A percentile compares a stretch with the other conserved stretches of the same genome.
Evolutionary conservation across 805 yeast species (phyloP).

Genomic region (Barnettozyma californica): DNA sequence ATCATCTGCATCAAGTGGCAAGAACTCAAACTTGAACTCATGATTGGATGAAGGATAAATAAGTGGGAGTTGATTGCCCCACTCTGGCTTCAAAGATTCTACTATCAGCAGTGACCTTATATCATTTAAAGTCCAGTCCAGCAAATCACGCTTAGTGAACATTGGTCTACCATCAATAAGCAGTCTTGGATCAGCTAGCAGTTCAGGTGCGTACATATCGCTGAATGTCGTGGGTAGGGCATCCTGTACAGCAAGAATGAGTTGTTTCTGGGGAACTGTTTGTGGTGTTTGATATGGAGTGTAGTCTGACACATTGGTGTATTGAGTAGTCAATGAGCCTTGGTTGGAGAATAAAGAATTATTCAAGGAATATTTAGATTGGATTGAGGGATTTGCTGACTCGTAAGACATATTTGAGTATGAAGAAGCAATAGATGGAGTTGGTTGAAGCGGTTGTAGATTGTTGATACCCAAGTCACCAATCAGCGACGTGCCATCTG

Average conservation of each 20-base stretch:
- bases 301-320: constrained; percentile 12
- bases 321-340: constrained; percentile 16
- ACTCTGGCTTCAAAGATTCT: constrained; percentile 40
- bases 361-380: constrained; percentile 7
- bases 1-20: constrained; percentile 56
- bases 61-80: constrained; percentile 49
- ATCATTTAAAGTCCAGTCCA: constrained; percentile 72
- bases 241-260: constrained; percentile 34
- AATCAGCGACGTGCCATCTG: constrained; percentile 7
- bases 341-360: constrained; percentile 20
- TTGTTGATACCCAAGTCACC: constrained; percentile 7
- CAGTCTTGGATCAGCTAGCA: constrained; percentile 38
- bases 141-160: constrained; percentile 55
- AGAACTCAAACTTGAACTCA: constrained; percentile 40
- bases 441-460: constrained; percentile 20
- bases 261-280: constrained; percentile 5
- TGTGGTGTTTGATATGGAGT: constrained; percentile 8
- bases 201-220: constrained; percentile 56
- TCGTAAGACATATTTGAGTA: constrained; percentile 7
- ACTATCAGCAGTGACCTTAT: constrained; percentile 58
- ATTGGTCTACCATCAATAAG: constrained; percentile 55
- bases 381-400: constrained; percentile 7
- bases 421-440: constrained; percentile 21
- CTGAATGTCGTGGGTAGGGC: constrained; percentile 47
- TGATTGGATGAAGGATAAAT: constrained; percentile 25